Evolutionary conservation across 163 green algal genomes (phyloP).

Genomic region (Scenedesmus sp.): DNA sequence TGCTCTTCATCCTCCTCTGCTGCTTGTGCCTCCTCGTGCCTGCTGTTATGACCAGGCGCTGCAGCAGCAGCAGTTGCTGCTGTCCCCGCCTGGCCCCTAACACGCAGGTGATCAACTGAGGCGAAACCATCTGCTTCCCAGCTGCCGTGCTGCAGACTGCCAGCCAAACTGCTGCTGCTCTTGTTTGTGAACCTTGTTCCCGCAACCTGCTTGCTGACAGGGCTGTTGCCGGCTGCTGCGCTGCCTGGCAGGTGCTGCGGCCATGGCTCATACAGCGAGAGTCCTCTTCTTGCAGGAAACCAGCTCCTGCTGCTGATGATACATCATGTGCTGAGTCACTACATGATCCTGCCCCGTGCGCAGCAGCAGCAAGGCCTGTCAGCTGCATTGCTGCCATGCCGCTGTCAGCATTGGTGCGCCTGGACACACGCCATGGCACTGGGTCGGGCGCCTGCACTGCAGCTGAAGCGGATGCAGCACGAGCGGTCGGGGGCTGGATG

Average conservation of each 20-base stretch:
- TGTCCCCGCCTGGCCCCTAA: neutral
- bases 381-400: neutral
- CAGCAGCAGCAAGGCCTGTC: constrained; percentile 3
- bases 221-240: neutral
- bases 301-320: neutral
- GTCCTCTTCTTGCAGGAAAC: neutral
- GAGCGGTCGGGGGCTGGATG: neutral
- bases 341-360: neutral
- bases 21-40: neutral
- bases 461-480: neutral
- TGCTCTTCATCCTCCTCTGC: neutral
- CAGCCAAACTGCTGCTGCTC: neutral
- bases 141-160: neutral
- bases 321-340: neutral
- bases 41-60: neutral
- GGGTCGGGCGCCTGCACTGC: neutral
- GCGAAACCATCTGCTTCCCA: neutral
- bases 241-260: neutral
- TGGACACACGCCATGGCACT: neutral
- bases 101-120: neutral
- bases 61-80: neutral
- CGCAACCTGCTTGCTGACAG: neutral
- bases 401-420: neutral
- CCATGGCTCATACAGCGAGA: neutral
- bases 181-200: neutral